Evolutionary conservation across 2,329 filamentous ascomycete species (phyloP), one percentile per base, ranked within the genome.

Genomic region (Claviceps citrina): DNA sequence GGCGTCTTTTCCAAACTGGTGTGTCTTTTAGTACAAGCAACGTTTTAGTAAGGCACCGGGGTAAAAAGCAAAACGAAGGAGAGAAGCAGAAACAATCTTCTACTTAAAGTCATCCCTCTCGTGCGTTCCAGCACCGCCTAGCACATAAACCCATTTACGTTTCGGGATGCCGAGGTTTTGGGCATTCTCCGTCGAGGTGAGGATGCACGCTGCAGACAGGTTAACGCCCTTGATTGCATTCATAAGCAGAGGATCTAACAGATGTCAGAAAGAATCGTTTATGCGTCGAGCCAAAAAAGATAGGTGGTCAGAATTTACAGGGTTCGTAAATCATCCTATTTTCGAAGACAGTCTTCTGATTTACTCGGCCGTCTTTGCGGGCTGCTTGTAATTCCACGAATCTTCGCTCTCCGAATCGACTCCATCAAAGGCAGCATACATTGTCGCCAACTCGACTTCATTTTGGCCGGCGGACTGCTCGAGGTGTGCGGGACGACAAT

Each of bases 161-260:
- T 67, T 49, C 0, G 71, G 65, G 9, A 81, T 66, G 0, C 68
- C 67, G 2, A 81, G 58, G 32, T 67, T 54, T 31, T 54, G 56
- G 0, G 78, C 78, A 49, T 65, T 61, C 1, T 71, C 62, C 0
- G 62, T 64, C 0, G 73, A 73, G 0, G 77, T 81, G 4, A 82
- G 43, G 13, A 82, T 62, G 42, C 69, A 67, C 7, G 76, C 73
- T 0, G 65, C 71, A 2, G 76, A 69, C 12, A 81, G 58, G 44
- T 82, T 81, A 27, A 82, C 68, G 2, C 66, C 77, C 47, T 81
- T 82, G 57, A 81, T 81, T 0, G 78, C 77, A 49, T 82, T 82
- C 77, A 81, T 81, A 8, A 81, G 55, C 0, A 82, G 58, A 0
- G 76, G 75, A 55, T 81, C 76, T 81, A 36, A 2, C 1, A 2